A percentile compares a stretch with the other conserved stretches of the same genome.
These are phyloP conservation scores for Neurospora sp. DNA, from an alignment of 495 filamentous ascomycete genomes.

Conservation along the genomic window DNA sequence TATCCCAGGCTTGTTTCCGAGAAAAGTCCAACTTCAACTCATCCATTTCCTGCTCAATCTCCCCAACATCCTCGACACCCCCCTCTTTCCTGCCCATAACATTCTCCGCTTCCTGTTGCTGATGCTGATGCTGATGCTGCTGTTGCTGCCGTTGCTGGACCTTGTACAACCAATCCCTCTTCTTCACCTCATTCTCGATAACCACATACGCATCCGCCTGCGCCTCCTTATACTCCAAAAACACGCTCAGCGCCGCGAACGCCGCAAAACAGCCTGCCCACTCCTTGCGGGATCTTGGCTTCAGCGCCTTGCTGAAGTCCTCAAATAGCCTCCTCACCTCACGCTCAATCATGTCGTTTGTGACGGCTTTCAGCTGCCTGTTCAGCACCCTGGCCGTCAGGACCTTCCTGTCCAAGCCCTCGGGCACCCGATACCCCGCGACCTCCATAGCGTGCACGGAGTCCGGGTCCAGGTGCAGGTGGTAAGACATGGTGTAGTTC, in stretches of 20 bases:
- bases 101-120: neutral
- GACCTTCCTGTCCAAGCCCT: conserved; percentile 21
- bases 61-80: neutral
- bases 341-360: conserved; percentile 37
- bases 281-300: conserved; percentile 35
- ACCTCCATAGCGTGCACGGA: conserved; percentile 25
- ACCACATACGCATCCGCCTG: conserved; percentile 40
- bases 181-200: conserved; percentile 29
- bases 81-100: neutral
- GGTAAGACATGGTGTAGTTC: conserved; percentile 40
- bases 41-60: neutral
- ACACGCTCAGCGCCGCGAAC: conserved; percentile 40
- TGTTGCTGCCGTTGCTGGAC: neutral
- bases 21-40: neutral
- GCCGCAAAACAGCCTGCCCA: conserved; percentile 43
- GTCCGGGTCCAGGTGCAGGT: conserved; percentile 34
- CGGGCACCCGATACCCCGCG: conserved; percentile 21
- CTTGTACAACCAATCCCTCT: neutral
- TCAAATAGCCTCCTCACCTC: conserved; percentile 38
- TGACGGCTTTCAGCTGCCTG: conserved; percentile 40
- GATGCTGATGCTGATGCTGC: neutral
- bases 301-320: conserved; percentile 35
- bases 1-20: neutral
- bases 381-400: conserved; percentile 41
- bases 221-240: conserved; percentile 41